These are phyloP conservation scores for Neurospora sp. DNA, from an alignment of 2,329 filamentous ascomycete species.

Conservation along the genomic window DNA sequence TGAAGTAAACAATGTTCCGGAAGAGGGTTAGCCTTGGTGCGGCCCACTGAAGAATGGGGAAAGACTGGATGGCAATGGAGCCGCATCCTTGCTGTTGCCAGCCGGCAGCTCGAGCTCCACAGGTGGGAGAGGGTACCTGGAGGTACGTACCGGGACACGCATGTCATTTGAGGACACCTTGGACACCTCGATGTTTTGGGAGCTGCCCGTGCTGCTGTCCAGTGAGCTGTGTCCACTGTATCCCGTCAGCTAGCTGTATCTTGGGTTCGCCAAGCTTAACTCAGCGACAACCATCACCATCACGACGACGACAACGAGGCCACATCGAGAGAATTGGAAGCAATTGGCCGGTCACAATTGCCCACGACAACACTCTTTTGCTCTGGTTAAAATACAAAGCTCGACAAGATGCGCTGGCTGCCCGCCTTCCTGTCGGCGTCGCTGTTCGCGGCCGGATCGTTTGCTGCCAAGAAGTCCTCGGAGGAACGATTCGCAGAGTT, in stretches of 20 bases:
- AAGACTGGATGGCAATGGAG: neutral
- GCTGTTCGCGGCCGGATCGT: conserved; percentile 48
- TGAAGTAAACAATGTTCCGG: conserved; percentile 24
- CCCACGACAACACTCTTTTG: neutral
- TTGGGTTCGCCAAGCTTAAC: conserved; percentile 7
- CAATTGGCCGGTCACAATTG: neutral
- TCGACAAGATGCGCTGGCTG: conserved; percentile 57
- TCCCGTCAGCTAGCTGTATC: neutral
- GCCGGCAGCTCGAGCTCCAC: neutral
- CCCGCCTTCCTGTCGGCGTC: conserved; percentile 53
- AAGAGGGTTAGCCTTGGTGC: conserved; percentile 13
- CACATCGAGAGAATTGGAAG: conserved; percentile 1
- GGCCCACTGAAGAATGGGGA: neutral
- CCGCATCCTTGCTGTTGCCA: neutral
- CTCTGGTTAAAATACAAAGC: conserved; percentile 5
- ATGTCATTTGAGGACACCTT: conserved; percentile 14
- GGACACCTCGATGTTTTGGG: conserved; percentile 1
- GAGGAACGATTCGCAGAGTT: conserved; percentile 60
- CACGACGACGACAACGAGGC: conserved; percentile 3
- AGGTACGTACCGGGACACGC: neutral
- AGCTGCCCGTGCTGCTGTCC: neutral
- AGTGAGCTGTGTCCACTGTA: neutral
- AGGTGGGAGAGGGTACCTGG: neutral
- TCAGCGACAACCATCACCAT: neutral
- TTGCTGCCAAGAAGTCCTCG: conserved; percentile 51